Base-by-base conservation (phyloP, 176 grass and related monocot genomes). In the Aegilops umbellulata region DNA sequence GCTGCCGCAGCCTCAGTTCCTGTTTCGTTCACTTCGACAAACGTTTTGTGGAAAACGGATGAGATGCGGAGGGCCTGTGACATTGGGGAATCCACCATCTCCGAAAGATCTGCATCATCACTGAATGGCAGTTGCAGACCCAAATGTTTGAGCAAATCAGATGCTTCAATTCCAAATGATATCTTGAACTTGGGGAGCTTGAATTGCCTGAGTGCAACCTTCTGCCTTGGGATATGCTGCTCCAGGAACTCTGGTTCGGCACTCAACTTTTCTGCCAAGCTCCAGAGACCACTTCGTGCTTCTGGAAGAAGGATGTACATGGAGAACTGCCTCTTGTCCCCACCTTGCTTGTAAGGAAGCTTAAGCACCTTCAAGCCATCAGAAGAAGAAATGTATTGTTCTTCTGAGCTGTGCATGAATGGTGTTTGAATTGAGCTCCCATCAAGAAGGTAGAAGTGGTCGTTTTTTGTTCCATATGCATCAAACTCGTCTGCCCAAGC, bases 251-350 rank as follows among this genome's bases (percentile, higher is more conserved):
- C 69, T 25, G 36, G 69, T 0, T 42, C 36, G 0, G 1, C 14
- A 39, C 22, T 24, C 69, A 72, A 42, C 69, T 2, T 72, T 15
- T 72, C 7, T 0, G 36, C 36, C 69, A 72, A 25, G 69, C 69
- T 42, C 36, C 11, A 42, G 0, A 72, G 22, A 15, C 69, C 36
- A 3, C 41, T 12, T 3, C 1, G 69, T 42, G 69, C 36, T 42
- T 72, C 69, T 44, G 69, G 69, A 24, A 72, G 69, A 72, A 72
- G 22, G 41, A 72, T 44, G 36, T 72, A 72, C 69, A 72, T 72
- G 36, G 69, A 72, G 10, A 72, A 72, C 36, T 72, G 10, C 22
- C 36, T 72, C 10, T 23, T 41, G 11, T 72, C 69, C 22, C 2
- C 22, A 13, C 69, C 69, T 42, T 72, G 35, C 22, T 41, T 36